phyloP scores from a whole-genome alignment of 2,329 filamentous ascomycete genomes.

The Aschersonia sp. region DNA sequence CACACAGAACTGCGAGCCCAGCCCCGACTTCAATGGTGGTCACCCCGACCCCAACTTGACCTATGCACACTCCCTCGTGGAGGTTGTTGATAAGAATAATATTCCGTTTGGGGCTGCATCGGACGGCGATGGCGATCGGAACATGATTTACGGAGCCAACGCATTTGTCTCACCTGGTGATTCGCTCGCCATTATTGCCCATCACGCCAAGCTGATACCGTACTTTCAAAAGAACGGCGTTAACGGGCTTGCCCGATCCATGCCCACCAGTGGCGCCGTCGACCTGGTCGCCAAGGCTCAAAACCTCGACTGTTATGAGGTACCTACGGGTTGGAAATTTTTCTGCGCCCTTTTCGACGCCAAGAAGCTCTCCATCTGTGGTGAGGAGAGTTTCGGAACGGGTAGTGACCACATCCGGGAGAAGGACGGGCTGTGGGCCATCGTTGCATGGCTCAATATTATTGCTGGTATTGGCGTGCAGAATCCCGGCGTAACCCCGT shows the following conservation, averaged over 20 bases:
- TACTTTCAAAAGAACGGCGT: conserved; percentile 98
- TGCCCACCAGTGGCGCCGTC: conserved; percentile 93
- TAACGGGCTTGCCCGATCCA: conserved; percentile 86
- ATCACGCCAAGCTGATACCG: conserved; percentile 90
- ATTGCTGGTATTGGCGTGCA: conserved; percentile 85
- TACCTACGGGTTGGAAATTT: conserved; percentile 98
- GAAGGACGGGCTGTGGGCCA: conserved; percentile 96
- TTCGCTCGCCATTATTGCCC: conserved; percentile 93
- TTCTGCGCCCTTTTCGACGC: conserved; percentile 94
- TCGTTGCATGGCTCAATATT: conserved; percentile 97
- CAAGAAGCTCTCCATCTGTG: conserved; percentile 94
- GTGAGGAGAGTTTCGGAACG: conserved; percentile 95
- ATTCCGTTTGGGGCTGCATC: conserved; percentile 95
- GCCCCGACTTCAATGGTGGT: conserved; percentile 90
- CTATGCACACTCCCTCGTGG: conserved; percentile 88
- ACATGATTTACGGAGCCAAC: conserved; percentile 99
- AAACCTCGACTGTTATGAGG: conserved; percentile 83
- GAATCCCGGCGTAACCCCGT: conserved; percentile 66
- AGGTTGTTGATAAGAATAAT: conserved; percentile 77
- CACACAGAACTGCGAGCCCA: conserved; percentile 85
- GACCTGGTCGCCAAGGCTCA: conserved; percentile 94
- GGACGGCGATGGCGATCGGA: conserved; percentile 94
- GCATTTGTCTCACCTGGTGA: conserved; percentile 95
- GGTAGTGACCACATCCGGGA: conserved; percentile 98
- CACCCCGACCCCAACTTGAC: conserved; percentile 97